Evolutionary conservation across 345 rosid genomes (phyloP), one percentile per base, ranked within the genome.

Genomic region (Salix arbutifolia): DNA sequence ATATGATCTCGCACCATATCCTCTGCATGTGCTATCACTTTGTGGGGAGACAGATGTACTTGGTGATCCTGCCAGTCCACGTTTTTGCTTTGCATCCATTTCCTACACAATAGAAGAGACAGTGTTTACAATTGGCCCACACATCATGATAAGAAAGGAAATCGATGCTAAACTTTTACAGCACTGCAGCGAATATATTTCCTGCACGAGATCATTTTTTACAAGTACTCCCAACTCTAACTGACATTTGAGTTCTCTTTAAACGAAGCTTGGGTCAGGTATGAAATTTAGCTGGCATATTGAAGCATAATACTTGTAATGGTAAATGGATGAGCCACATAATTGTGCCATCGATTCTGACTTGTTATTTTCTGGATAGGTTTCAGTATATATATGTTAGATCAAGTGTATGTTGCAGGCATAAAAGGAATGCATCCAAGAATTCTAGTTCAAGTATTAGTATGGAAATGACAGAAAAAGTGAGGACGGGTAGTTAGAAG

Each of bases 21-120:
- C 88, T 85, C 86, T 87, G 83, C 76, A 73, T 71, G 75, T 83
- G 82, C 64, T 74, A 64, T 92, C 97, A 83, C 80, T 80, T 79
- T 88, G 92, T 6, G 91, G 93, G 77, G 97, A 91, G 72, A 76
- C 53, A 73, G 86, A 83, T 73, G 87, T 82, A 86, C 79, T 83
- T 11, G 92, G 90, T 26, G 94, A 88, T 81, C 88, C 89, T n/a
- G 81, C 75, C 75, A 87, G 85, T 66, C 98, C 97, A 81, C 86
- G 83, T 73, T 48, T 90, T 80, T 84, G 88, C 85, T 90, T 88
- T 50, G 82, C 88, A 72, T 96, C 99, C 90, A 89, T 93, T 88
- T 88, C 99, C 99, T 93, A 82, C 7, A 76, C 68, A 33, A 16
- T 16, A 70, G 73, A 56, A 77, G 70, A 84, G 42, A 67, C 30